These are phyloP conservation scores for Naganishia sp. DNA, from an alignment of 1,284 basidiomycete species.

Conservation along the genomic window DNA sequence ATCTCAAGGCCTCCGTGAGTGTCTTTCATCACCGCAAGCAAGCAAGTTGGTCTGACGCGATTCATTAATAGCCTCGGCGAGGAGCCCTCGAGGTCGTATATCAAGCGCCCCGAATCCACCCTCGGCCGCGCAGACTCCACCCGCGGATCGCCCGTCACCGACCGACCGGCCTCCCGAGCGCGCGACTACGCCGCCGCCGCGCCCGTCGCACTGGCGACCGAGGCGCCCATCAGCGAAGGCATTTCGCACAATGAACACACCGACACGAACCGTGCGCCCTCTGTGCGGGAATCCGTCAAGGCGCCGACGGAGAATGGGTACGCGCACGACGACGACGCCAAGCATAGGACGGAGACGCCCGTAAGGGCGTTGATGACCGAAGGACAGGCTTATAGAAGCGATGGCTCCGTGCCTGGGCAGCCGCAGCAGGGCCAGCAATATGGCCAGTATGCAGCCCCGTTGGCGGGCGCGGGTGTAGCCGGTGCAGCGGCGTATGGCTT, in stretches of 20 bases:
- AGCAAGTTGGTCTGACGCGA: neutral
- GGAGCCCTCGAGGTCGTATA: conserved; percentile 48
- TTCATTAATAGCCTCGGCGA: conserved; percentile 9
- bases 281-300: neutral
- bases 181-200: conserved; percentile 24
- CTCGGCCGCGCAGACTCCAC: neutral
- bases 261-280: neutral
- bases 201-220: conserved; percentile 28
- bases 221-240: conserved; percentile 27
- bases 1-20: conserved; percentile 13
- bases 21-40: neutral
- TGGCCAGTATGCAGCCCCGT: conserved; percentile 24
- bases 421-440: conserved; percentile 28
- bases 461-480: conserved; percentile 29
- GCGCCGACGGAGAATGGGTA: neutral
- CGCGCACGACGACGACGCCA: conserved; percentile 1
- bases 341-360: neutral
- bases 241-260: conserved; percentile 28
- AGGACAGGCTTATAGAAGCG: conserved; percentile 31
- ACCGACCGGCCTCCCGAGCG: conserved; percentile 9
- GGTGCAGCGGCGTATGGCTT: conserved; percentile 35
- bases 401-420: conserved; percentile 29
- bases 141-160: conserved; percentile 3
- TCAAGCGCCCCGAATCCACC: conserved; percentile 33
- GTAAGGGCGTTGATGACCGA: conserved; percentile 29